Conservation (phyloP, 805 yeast genomes). For the Barnettozyma wickerhamii region DNA sequence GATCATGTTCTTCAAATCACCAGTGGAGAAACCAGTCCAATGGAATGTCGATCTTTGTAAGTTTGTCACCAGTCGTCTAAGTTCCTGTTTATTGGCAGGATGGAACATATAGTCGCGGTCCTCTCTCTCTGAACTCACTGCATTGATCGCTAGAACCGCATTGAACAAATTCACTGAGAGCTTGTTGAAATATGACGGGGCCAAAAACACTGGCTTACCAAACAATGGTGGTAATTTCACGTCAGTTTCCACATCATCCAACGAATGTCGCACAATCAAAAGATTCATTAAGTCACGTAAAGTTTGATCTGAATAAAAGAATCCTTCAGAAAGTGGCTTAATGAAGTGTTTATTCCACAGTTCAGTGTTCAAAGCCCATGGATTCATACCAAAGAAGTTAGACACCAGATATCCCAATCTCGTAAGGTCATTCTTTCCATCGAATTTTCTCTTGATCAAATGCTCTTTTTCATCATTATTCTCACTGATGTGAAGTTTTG, state of each 20-base stretch:
- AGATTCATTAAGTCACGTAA: slow-evolving; percentile 39
- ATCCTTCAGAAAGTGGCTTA: slow-evolving; percentile 41
- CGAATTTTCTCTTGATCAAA: slow-evolving; percentile 45
- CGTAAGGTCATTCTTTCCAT: slow-evolving; percentile 47
- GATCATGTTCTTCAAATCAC: slow-evolving; percentile 51
- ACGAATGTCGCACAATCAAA: slow-evolving; percentile 53
- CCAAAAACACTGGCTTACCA: slow-evolving; percentile 53
- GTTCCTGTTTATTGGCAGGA: slow-evolving; percentile 47
- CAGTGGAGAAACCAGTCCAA: slow-evolving; percentile 68
- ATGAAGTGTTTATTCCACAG: slow-evolving; percentile 44
- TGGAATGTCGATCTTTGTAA: slow-evolving; percentile 64
- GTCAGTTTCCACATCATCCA: slow-evolving; percentile 51
- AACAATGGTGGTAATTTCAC: slow-evolving; percentile 53
- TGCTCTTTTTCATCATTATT: slow-evolving; percentile 29
- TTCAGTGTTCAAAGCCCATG: slow-evolving; percentile 45
- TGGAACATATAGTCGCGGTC: slow-evolving; percentile 73
- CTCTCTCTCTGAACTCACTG: slow-evolving; percentile 64
- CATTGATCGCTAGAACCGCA: slow-evolving; percentile 66
- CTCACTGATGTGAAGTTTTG: slow-evolving; percentile 44
- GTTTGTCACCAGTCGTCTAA: slow-evolving; percentile 54
- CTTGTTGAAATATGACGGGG: slow-evolving; percentile 60
- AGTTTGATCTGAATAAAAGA: slow-evolving; percentile 38
- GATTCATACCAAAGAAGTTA: slow-evolving; percentile 54
- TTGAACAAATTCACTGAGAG: slow-evolving; percentile 59
- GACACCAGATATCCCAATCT: slow-evolving; percentile 49